phyloP scores from a whole-genome alignment of 2,329 filamentous ascomycete species.

The Peltaster fructicola region DNA sequence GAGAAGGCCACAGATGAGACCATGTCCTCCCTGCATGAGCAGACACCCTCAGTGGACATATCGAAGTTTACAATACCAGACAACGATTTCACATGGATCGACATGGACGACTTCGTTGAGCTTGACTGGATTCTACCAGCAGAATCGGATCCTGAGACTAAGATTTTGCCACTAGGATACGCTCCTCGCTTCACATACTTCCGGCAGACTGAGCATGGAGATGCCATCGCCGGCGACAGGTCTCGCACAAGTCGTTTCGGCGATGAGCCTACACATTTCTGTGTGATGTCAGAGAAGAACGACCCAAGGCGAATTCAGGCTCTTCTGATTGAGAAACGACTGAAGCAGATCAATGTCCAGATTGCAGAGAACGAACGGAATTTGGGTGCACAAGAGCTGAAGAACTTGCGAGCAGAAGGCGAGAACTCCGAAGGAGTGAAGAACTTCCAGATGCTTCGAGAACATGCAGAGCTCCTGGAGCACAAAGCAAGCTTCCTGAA shows the following conservation, averaged over 20 bases:
- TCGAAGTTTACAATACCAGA: constrained; percentile 92
- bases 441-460: constrained; percentile 37
- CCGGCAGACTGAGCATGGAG: constrained; percentile 81
- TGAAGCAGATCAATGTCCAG: constrained; percentile 63
- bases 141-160: constrained; percentile 78
- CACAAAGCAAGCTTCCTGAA: constrained; percentile 42
- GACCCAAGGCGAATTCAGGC: constrained; percentile 80
- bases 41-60: constrained; percentile 39
- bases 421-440: constrained; percentile 24
- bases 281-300: constrained; percentile 60
- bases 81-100: constrained; percentile 89
- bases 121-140: constrained; percentile 89
- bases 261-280: constrained; percentile 81
- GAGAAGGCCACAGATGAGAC: constrained; percentile 47
- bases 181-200: constrained; percentile 96
- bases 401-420: constrained; percentile 36
- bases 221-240: constrained; percentile 61
- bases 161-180: constrained; percentile 80
- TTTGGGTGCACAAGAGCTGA: constrained; percentile 58
- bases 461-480: constrained; percentile 38
- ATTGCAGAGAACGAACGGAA: constrained; percentile 55
- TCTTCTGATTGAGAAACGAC: constrained; percentile 63
- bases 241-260: constrained; percentile 79
- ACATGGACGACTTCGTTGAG: constrained; percentile 99
- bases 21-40: constrained; percentile 37